phyloP scores from a whole-genome alignment of 371 early-diverging fungal genomes.

The Zancudomyces culisetae region DNA sequence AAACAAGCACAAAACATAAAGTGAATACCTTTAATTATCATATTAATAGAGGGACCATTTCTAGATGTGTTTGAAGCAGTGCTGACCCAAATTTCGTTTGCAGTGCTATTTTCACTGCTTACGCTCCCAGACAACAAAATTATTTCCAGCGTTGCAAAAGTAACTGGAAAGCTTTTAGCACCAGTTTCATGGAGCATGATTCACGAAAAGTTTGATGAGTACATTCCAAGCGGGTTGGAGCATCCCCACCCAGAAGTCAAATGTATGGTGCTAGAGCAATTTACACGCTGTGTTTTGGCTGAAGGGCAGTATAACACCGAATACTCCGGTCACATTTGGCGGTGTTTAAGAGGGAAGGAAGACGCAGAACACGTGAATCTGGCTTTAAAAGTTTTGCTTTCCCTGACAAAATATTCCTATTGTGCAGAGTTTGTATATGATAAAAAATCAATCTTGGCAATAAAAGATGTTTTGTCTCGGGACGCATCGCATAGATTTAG shows the following conservation, averaged over 20 bases:
- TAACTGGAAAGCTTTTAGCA: constrained; percentile 15
- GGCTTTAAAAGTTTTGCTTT: constrained; percentile 10
- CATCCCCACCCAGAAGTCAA: constrained; percentile 21
- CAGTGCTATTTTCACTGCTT: constrained; percentile 19
- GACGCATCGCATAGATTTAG: constrained; percentile 17
- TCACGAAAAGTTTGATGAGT: constrained; percentile 21
- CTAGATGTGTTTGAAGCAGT: constrained; percentile 21
- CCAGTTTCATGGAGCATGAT: constrained; percentile 21
- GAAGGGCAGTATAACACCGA: constrained; percentile 12
- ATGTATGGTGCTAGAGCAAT: constrained; percentile 16
- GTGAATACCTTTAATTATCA: background rate
- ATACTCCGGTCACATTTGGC: constrained; percentile 17
- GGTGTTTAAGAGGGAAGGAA: constrained; percentile 11
- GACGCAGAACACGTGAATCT: constrained; percentile 12
- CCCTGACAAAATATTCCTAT: constrained; percentile 7
- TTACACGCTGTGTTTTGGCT: constrained; percentile 11
- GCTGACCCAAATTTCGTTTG: constrained; percentile 18
- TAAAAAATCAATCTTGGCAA: constrained; percentile 4
- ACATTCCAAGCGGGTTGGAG: constrained; percentile 17
- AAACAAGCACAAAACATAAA: background rate
- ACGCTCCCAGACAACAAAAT: constrained; percentile 19
- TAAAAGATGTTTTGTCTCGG: constrained; percentile 7
- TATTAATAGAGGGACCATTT: constrained; percentile 10
- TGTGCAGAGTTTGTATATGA: constrained; percentile 8
- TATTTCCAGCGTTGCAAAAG: constrained; percentile 13